Evolutionary conservation across 148 eudicot species (phyloP).

Genomic region (Silene latifolia): DNA sequence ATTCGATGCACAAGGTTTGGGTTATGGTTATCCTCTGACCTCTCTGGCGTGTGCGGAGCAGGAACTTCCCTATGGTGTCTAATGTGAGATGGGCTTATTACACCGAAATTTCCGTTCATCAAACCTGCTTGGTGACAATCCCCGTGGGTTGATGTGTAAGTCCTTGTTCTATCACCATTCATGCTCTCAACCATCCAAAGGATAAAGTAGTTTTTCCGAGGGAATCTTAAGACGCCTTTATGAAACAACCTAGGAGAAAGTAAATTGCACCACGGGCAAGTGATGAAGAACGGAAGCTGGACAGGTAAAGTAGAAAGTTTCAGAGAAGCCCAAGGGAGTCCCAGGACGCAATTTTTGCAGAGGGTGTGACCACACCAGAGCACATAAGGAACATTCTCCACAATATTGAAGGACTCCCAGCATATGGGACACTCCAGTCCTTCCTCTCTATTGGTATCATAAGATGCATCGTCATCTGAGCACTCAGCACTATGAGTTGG

Average conservation of each 20-base stretch:
- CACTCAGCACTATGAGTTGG: slow-evolving; percentile 34
- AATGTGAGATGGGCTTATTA: slow-evolving; percentile 17
- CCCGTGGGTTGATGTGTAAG: slow-evolving; percentile 25
- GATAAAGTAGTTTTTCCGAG: slow-evolving; percentile 56
- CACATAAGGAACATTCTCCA: slow-evolving; percentile 63
- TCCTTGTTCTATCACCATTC: slow-evolving; percentile 52
- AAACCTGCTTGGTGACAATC: slow-evolving; percentile 27
- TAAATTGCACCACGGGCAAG: slow-evolving; percentile 67
- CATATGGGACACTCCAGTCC: slow-evolving; percentile 62
- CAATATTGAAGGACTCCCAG: slow-evolving; percentile 63
- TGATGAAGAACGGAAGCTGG: slow-evolving; percentile 59
- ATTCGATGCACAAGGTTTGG: slow-evolving; percentile 5
- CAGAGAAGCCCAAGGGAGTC: slow-evolving; percentile 56
- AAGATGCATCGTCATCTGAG: slow-evolving; percentile 56
- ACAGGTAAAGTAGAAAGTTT: slow-evolving; percentile 50
- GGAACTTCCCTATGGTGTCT: slow-evolving; percentile 14
- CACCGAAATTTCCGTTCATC: slow-evolving; percentile 20
- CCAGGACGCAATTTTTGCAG: slow-evolving; percentile 54
- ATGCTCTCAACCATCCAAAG: slow-evolving; percentile 76
- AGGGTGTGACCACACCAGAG: slow-evolving; percentile 69
- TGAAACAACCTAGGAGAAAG: slow-evolving; percentile 42
- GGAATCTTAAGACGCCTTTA: slow-evolving; percentile 50
- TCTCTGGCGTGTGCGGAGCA: slow-evolving; percentile 6
- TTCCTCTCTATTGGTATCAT: slow-evolving; percentile 44
- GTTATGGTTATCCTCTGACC: slow-evolving; percentile 23